Evolutionary conservation across 108 stramenopile genomes (phyloP), one percentile per base, ranked within the genome.

Genomic region (Fistulifera solaris): DNA sequence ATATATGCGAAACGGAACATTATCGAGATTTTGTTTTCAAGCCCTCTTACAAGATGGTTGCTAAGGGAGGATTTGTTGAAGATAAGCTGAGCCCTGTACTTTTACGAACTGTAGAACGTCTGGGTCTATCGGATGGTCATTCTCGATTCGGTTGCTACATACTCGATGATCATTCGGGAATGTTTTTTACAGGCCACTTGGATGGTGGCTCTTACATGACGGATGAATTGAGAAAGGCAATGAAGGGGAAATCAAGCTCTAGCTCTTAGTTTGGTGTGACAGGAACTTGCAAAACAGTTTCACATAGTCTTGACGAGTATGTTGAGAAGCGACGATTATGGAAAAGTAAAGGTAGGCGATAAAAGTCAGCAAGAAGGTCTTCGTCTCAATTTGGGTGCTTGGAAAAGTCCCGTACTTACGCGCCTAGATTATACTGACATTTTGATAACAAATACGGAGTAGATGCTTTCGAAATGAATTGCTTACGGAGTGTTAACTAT

Each of bases 1-100:
- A 93, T 56, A 72, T 93, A 46, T 70, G 68, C 35, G 67, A 78
- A 48, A 88, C 85, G 5, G 42, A 59, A 3, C 87, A 88, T 59
- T 93, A 93, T 56, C 74, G 83, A 5, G 85, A 93, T 59, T 93
- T 82, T 44, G 65, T 93, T 6, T 93, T 84, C 45, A 58, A 91
- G 57, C 81, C 80, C 2, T 38, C 54, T 10, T 80, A 70, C 58
- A 81, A 72, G 58, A 84, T 88, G 78, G 91, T 93, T 11, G 78
- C 73, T 0, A 50, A 68, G 23, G 90, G 91, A 15, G 90, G 90
- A 14, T 87, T 92, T 62, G 90, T 92, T 14, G 90, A 92, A 64
- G 44, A 45, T 59, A 88, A 84, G 47, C 54, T 88, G 15, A 70
- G 68, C 47, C 90, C 90, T 1, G 63, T 77, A 10, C 69, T 87